A percentile compares a stretch with the other conserved stretches of the same genome.
These are phyloP conservation scores for Parastagonospora avenae DNA, from an alignment of 2,329 filamentous ascomycete genomes.

Conservation along the genomic window DNA sequence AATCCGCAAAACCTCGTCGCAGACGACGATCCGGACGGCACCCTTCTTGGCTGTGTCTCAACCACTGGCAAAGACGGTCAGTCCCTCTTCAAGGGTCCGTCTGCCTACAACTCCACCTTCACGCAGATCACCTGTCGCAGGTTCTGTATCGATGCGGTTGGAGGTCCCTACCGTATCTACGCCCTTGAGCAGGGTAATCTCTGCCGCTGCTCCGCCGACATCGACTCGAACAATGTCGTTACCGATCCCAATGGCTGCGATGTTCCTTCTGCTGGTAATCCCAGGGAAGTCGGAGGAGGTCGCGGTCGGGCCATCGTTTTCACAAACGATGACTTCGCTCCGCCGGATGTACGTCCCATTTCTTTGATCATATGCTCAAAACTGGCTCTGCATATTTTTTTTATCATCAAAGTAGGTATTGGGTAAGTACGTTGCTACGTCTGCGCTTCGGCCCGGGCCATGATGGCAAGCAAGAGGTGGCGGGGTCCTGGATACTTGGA, in stretches of 20 bases:
- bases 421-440: not conserved
- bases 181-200: not conserved
- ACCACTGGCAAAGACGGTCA: not conserved
- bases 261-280: not conserved
- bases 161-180: not conserved
- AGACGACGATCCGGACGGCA: not conserved
- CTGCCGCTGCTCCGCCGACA: not conserved
- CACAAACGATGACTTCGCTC: not conserved
- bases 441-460: not conserved
- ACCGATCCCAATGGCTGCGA: not conserved
- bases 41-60: not conserved
- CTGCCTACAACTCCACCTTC: not conserved
- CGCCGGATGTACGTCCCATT: not conserved
- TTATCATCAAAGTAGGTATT: not conserved
- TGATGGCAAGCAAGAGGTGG: constrained; percentile 1
- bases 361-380: not conserved
- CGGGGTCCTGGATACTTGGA: not conserved
- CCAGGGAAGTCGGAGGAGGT: not conserved
- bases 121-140: not conserved
- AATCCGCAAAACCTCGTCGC: not conserved
- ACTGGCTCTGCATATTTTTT: constrained; percentile 1
- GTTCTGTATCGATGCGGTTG: not conserved
- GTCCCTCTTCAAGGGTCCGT: not conserved
- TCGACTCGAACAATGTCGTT: not conserved
- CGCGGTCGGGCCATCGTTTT: not conserved